These are phyloP conservation scores for Cyclotella sp. DNA, from an alignment of 108 stramenopile species.

Conservation along the genomic window DNA sequence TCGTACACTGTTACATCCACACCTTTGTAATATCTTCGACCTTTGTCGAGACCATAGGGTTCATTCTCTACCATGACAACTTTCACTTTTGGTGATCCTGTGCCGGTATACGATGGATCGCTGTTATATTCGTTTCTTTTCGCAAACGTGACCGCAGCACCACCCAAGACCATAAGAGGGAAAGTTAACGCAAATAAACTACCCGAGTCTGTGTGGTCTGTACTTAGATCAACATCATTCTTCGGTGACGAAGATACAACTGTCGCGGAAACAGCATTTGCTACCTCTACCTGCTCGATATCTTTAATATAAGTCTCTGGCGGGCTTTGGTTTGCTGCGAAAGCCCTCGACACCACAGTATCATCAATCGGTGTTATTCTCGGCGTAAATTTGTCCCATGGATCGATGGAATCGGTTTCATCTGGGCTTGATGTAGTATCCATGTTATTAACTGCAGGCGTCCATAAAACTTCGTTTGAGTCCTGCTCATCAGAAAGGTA, in stretches of 20 bases:
- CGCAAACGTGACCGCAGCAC: not conserved
- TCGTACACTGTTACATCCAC: conserved; percentile 25
- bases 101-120: not conserved
- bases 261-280: too few species aligned
- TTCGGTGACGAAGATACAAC: too few species aligned
- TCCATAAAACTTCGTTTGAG: too few species aligned
- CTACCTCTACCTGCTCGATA: too few species aligned
- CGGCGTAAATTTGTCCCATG: conserved; percentile 16
- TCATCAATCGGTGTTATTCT: conserved; percentile 5
- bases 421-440: too few species aligned
- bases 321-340: not conserved
- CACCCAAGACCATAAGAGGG: conserved; percentile 6
- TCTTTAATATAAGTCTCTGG: too few species aligned
- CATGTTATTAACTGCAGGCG: too few species aligned
- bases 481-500: not conserved
- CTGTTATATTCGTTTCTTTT: not conserved
- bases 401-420: not conserved
- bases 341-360: not conserved
- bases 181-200: conserved; percentile 7
- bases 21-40: conserved; percentile 42
- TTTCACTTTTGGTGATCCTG: conserved; percentile 19
- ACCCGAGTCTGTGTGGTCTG: conserved; percentile 8
- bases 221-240: not conserved
- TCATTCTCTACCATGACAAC: conserved; percentile 34
- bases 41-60: conserved; percentile 38